Percentiles rank a stretch among this genome's conserved stretches.
Conservation (phyloP, 2,329 filamentous ascomycete genomes). For the Colletotrichum nymphaeae region DNA sequence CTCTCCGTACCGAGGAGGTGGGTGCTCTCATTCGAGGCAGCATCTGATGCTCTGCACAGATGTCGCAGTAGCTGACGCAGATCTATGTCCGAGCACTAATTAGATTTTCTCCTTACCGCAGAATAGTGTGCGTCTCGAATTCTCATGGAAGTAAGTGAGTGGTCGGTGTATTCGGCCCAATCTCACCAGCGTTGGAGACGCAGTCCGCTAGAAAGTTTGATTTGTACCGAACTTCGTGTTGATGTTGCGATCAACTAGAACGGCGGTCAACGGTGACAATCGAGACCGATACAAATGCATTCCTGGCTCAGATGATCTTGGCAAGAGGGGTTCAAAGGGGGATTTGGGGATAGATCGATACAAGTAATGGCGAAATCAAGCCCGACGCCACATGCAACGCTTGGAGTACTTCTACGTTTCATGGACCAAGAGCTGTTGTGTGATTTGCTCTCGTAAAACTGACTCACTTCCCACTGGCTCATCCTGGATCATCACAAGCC, state of each 20-base stretch:
- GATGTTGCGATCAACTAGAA: not conserved
- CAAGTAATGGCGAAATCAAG: no score
- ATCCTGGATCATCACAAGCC: not conserved
- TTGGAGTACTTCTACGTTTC: not conserved
- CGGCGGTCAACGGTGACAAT: not conserved
- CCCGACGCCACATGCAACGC: not conserved
- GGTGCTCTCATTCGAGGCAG: not conserved
- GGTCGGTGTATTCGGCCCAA: not conserved
- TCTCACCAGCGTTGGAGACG: not conserved
- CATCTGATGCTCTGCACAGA: not conserved
- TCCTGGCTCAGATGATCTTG: not conserved
- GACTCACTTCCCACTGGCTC: not conserved
- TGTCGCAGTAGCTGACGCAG: slow-evolving; percentile 6
- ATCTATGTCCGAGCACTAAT: not conserved
- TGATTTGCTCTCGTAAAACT: not conserved
- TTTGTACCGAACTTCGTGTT: not conserved
- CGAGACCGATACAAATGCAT: not conserved
- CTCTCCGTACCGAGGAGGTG: not conserved
- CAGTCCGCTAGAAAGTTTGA: not conserved
- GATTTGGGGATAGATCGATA: not conserved
- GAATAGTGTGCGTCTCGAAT: not conserved
- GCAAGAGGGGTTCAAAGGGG: not conserved
- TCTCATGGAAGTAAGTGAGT: not conserved
- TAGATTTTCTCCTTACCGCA: not conserved
- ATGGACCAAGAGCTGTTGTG: not conserved